A percentile compares a stretch with the other conserved stretches of the same genome.
These are phyloP conservation scores for Fusarium nelsonii DNA, from an alignment of 2,329 filamentous ascomycete genomes.

Conservation along the genomic window DNA sequence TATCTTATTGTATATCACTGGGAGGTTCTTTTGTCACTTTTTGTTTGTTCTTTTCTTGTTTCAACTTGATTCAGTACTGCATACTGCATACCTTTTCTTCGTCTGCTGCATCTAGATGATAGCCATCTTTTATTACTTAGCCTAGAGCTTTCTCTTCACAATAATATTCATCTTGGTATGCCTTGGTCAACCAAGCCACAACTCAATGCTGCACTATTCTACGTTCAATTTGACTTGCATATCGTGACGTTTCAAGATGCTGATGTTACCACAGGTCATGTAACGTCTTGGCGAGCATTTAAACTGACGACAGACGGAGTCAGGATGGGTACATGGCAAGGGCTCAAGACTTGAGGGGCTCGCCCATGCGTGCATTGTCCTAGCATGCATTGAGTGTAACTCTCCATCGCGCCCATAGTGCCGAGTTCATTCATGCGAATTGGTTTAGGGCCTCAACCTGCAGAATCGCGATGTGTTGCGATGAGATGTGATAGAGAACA, in stretches of 20 bases:
- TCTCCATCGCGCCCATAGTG: neutral
- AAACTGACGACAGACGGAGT: constrained; percentile 1
- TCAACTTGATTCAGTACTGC: constrained; percentile 1
- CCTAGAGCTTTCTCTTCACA: constrained; percentile 16
- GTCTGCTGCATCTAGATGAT: constrained; percentile 17
- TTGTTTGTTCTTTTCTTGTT: neutral
- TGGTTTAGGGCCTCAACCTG: constrained; percentile 4
- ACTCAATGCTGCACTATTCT: neutral
- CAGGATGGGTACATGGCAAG: constrained; percentile 21
- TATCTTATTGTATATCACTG: constrained; percentile 27
- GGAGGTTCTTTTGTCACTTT: constrained; percentile 25
- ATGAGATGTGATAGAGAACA: constrained; percentile 20
- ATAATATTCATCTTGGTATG: constrained; percentile 14
- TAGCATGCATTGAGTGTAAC: constrained; percentile 7
- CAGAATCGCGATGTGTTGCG: constrained; percentile 17
- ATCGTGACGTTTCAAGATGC: neutral
- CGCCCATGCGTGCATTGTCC: constrained; percentile 6
- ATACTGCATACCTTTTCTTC: neutral
- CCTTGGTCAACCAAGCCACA: constrained; percentile 7
- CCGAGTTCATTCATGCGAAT: neutral
- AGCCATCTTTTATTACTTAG: constrained; percentile 17
- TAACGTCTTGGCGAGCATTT: constrained; percentile 11
- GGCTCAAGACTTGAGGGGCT: constrained; percentile 12
- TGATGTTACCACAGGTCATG: constrained; percentile 19
- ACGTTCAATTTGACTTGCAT: neutral